Evolutionary conservation across 78 protist species (phyloP), one percentile per base, ranked within the genome.

Genomic region (Ministeria vibrans): DNA sequence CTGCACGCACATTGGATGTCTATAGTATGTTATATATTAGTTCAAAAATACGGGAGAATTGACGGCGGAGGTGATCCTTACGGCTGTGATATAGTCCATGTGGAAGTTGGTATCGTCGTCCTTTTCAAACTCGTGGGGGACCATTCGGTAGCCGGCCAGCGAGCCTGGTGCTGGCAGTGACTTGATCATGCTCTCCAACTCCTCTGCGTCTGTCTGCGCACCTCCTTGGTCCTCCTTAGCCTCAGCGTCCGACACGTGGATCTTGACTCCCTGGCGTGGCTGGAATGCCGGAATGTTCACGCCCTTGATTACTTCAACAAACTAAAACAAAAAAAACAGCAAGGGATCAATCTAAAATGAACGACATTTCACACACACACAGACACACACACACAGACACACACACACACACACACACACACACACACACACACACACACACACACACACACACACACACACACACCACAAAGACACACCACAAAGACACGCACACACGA

Each of bases 61-160:
- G n/a, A n/a, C n/a, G n/a, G n/a, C n/a, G n/a, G n/a, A n/a, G n/a
- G n/a, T n/a, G n/a, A n/a, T n/a, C n/a, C n/a, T n/a, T n/a, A n/a
- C 34, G 22, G 99, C 97, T 2, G 98, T 88, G 85, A 98, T 78
- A 77, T 93, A 98, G 85, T 89, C 99, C 72, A 99, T 95, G 97
- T 99, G 99, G 87, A 81, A 85, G 91, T 98, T 96, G 78, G 87
- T 77, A 87, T 97, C 99, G 69, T 99, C 99, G 80, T 99, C 99
- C 83, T 79, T 63, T 75, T 79, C 87, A 41, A 79, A 71, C 39
- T 42, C 79, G 13, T 41, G 18, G 34, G 43, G 66, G 41, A 0
- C 30, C 39, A 79, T 4, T 0, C 36, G 0, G 77, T 22, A 68
- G 69, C 75, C 83, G 42, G 13, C 80, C 49, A 53, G 73, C 45